Conservation (phyloP, 768 basidiomycete genomes). For the Tulasnella sp. region DNA sequence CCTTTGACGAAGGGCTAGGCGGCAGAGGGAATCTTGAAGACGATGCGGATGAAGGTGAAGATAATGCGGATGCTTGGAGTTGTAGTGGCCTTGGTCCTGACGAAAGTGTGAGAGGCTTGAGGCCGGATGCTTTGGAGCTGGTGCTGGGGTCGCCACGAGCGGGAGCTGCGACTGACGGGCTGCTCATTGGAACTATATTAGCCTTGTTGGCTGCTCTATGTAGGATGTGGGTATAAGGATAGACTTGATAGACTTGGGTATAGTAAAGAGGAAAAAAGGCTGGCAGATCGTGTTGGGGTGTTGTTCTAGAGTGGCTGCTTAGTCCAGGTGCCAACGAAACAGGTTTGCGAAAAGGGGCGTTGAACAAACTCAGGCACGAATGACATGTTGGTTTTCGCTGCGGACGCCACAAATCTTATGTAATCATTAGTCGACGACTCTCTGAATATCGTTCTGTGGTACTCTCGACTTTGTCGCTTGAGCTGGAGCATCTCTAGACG, state of each 20-base stretch:
- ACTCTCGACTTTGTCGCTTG: too few species aligned
- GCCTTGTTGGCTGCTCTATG: background rate
- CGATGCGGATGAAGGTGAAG: conserved; percentile 4
- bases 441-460: too few species aligned
- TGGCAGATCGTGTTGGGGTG: background rate
- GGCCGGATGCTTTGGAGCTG: background rate
- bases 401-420: background rate
- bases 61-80: background rate
- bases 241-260: background rate
- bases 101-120: conserved; percentile 13
- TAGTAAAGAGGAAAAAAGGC: background rate
- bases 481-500: too few species aligned
- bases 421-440: background rate
- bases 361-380: conserved; percentile 24
- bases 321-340: background rate
- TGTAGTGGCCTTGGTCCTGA: conserved; percentile 15
- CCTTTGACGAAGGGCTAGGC: background rate
- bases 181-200: background rate
- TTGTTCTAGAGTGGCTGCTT: background rate
- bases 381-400: conserved; percentile 25
- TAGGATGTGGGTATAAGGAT: background rate
- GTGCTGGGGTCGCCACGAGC: background rate
- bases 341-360: background rate
- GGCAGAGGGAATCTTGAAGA: background rate
- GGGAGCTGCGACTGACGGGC: background rate